Evolutionary conservation across 352 stramenopile species (phyloP).

Genomic region (Phytophthora podocarpi): DNA sequence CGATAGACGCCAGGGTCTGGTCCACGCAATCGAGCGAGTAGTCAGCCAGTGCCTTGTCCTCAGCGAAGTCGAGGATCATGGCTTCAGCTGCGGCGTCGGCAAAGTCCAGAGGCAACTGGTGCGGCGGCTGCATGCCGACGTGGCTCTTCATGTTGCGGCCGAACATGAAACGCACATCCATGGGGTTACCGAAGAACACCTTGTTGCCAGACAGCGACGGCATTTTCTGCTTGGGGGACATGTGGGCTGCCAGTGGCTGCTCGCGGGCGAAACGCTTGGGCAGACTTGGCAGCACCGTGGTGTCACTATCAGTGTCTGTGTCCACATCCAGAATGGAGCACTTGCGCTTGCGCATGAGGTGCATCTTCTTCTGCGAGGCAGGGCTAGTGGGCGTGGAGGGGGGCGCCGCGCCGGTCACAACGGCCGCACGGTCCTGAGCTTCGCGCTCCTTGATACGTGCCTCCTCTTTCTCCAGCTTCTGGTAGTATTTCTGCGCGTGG

Average conservation of each 20-base stretch:
- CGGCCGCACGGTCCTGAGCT: constrained; percentile 38
- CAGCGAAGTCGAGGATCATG: constrained; percentile 82
- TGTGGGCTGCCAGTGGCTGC: constrained; percentile 65
- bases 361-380: constrained; percentile 48
- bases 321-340: constrained; percentile 43
- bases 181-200: constrained; percentile 50
- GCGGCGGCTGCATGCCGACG: constrained; percentile 28
- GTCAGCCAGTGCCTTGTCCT: constrained; percentile 70
- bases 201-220: constrained; percentile 44
- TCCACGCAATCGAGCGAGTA: constrained; percentile 68
- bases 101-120: constrained; percentile 64
- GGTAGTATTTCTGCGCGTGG: constrained; percentile 90
- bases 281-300: constrained; percentile 46
- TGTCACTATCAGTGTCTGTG: constrained; percentile 32
- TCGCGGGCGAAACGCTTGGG: constrained; percentile 76
- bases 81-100: constrained; percentile 43
- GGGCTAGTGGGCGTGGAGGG: constrained; percentile 25
- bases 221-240: constrained; percentile 81
- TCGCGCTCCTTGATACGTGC: constrained; percentile 75
- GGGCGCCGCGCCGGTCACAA: constrained; percentile 5
- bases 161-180: constrained; percentile 44
- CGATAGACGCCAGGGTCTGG: constrained; percentile 69
- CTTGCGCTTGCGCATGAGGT: constrained; percentile 73
- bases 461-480: constrained; percentile 90
- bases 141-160: constrained; percentile 34